phyloP scores from a whole-genome alignment of 495 filamentous ascomycete genomes.

The Neurospora intermedia region DNA sequence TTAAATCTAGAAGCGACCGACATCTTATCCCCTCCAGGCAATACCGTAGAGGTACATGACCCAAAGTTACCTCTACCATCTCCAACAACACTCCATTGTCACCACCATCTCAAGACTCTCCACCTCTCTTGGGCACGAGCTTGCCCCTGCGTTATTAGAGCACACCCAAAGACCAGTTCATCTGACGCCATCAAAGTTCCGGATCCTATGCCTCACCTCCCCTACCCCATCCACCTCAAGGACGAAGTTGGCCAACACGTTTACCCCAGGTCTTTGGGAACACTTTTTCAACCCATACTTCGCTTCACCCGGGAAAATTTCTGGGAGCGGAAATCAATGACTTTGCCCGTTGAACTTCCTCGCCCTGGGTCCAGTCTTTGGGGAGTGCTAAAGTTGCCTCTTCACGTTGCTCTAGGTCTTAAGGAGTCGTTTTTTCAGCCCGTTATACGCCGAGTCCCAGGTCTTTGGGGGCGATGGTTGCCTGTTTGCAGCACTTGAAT shows the following conservation, averaged over 20 bases:
- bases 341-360: not conserved
- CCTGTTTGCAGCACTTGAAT: not conserved
- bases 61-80: not conserved
- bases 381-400: not conserved
- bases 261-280: not conserved
- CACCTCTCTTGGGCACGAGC: not conserved
- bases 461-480: not conserved
- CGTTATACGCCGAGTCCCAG: not conserved
- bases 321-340: not conserved
- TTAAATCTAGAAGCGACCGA: conserved; percentile 61
- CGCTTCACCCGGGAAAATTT: not conserved
- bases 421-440: not conserved
- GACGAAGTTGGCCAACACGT: not conserved
- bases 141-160: not conserved
- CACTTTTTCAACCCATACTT: not conserved
- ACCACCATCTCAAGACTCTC: not conserved
- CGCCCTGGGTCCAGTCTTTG: not conserved
- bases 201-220: not conserved
- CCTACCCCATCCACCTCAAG: not conserved
- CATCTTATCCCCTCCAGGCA: not conserved
- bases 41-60: no score
- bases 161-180: not conserved
- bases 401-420: not conserved
- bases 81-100: not conserved
- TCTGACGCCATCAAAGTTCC: not conserved